Evolutionary conservation across 306 rosid species (phyloP), one percentile per base, ranked within the genome.

Genomic region (Citrullus colocynthis): DNA sequence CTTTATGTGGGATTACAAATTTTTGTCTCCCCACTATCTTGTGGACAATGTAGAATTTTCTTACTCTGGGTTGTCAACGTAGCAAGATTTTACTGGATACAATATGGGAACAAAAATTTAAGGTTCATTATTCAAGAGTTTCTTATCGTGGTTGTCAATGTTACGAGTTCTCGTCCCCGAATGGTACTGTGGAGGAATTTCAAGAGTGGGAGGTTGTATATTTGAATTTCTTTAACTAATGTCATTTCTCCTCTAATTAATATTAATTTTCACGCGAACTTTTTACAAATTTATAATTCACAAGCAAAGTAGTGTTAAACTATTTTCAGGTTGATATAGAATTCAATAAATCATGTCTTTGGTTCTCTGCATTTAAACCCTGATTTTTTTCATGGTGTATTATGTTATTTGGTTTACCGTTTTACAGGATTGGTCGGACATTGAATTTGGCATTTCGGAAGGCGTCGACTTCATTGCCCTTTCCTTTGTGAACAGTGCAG

Each of bases 391-490:
- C 55, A 41, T 14, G 52, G 52, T 39, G 28, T 69, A 11, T 18
- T 69, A 67, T 5, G 18, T 20, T 67, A 21, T 67, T 39, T 28
- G 37, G 76, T 71, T 51, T 65, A 48, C 74, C 77, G 49, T 42
- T 81, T 75, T 81, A 55, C 90, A 93, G 98, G 98, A 91, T 80
- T 93, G 93, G 98, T 85, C 88, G 44, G 92, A 91, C 85, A 85
- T 93, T 36, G 90, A 91, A 67, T 88, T 90, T 75, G 96, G 93
- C 18, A 87, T 93, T 81, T 86, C 94, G 18, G 96, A 89, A 80
- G 94, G 88, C 10, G 82, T 91, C 28, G 89, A 93, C 79, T 90
- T 88, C 69, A 82, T 93, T 80, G 97, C 98, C 77, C 78, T 93
- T 88, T 93, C 98, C 52, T 93, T 91, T 67, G 91, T 90, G 74